phyloP scores from a whole-genome alignment of 768 basidiomycete species.

The Tulasnella calospora region DNA sequence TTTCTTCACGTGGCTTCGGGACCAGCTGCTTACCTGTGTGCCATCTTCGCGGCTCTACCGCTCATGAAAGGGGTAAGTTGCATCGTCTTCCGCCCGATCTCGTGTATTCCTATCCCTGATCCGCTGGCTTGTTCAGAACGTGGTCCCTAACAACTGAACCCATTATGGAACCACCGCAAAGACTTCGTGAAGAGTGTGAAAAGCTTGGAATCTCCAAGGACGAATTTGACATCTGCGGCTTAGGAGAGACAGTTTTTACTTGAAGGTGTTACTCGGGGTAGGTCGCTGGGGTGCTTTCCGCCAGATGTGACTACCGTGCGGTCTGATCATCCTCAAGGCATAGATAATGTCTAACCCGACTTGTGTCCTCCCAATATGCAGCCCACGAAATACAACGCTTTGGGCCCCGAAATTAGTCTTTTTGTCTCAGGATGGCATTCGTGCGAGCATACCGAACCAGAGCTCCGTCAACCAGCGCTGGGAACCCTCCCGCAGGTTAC shows the following conservation, averaged over 20 bases:
- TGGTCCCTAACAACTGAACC: conserved; percentile 31
- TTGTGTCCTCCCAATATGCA: too few species aligned
- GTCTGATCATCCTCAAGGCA: not conserved
- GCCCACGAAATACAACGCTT: too few species aligned
- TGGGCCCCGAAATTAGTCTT: too few species aligned
- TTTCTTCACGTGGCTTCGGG: conserved; percentile 28
- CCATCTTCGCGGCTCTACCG: not conserved
- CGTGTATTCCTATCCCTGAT: not conserved
- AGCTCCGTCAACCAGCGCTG: too few species aligned
- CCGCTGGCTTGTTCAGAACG: conserved; percentile 18
- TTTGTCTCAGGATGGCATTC: too few species aligned
- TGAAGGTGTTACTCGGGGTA: not conserved
- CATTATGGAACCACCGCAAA: conserved; percentile 39
- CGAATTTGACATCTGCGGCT: conserved; percentile 36
- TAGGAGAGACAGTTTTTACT: conserved; percentile 24
- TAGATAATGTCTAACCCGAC: too few species aligned
- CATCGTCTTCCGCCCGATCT: not conserved
- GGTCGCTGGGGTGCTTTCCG: not conserved
- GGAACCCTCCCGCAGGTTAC: too few species aligned
- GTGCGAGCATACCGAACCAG: too few species aligned
- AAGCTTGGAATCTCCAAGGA: conserved; percentile 35
- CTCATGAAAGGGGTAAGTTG: not conserved
- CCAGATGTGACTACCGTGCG: too few species aligned
- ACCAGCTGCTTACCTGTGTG: not conserved
- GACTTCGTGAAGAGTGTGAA: conserved; percentile 35